These are phyloP conservation scores for Phyllachora maydis DNA, from an alignment of 2,329 filamentous ascomycete genomes.

Conservation along the genomic window DNA sequence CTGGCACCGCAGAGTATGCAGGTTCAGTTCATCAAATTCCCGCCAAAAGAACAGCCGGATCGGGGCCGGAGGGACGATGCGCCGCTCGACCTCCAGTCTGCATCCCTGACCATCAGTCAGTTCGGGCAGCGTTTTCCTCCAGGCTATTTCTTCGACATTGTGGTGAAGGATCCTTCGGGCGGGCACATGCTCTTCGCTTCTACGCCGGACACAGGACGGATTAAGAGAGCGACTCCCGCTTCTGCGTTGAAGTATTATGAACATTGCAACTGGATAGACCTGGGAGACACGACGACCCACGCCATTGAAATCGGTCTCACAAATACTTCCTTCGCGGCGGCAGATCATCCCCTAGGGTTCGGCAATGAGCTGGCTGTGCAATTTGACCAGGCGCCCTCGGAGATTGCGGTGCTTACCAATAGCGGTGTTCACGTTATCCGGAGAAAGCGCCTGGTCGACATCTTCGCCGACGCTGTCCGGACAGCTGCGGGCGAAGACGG, in stretches of 20 bases:
- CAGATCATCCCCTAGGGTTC: slow-evolving; percentile 52
- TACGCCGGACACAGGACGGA: slow-evolving; percentile 72
- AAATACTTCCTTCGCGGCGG: slow-evolving; percentile 50
- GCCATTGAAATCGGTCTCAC: slow-evolving; percentile 65
- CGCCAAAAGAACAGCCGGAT: slow-evolving; percentile 30
- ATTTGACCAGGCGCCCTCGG: slow-evolving; percentile 62
- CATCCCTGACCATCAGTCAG: slow-evolving; percentile 24
- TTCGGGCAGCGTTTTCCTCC: slow-evolving; percentile 50
- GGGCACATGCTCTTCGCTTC: slow-evolving; percentile 62
- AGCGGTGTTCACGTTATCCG: slow-evolving; percentile 75
- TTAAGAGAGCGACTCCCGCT: slow-evolving; percentile 36
- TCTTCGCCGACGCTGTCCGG: slow-evolving; percentile 68
- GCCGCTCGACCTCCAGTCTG: slow-evolving; percentile 24
- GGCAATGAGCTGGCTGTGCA: slow-evolving; percentile 95
- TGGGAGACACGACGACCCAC: slow-evolving; percentile 39
- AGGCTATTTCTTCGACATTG: slow-evolving; percentile 79
- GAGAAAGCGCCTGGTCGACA: slow-evolving; percentile 69
- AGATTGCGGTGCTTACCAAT: slow-evolving; percentile 83
- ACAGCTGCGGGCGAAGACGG: slow-evolving; percentile 57
- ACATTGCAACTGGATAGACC: slow-evolving; percentile 57
- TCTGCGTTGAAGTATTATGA: slow-evolving; percentile 48
- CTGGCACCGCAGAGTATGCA: slow-evolving; percentile 83
- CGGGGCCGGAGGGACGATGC: slow-evolving; percentile 14
- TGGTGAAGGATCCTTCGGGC: slow-evolving; percentile 39
- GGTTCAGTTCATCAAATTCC: slow-evolving; percentile 90